Evolutionary conservation across 306 rosid species (phyloP).

Genomic region (Comarum palustre): DNA sequence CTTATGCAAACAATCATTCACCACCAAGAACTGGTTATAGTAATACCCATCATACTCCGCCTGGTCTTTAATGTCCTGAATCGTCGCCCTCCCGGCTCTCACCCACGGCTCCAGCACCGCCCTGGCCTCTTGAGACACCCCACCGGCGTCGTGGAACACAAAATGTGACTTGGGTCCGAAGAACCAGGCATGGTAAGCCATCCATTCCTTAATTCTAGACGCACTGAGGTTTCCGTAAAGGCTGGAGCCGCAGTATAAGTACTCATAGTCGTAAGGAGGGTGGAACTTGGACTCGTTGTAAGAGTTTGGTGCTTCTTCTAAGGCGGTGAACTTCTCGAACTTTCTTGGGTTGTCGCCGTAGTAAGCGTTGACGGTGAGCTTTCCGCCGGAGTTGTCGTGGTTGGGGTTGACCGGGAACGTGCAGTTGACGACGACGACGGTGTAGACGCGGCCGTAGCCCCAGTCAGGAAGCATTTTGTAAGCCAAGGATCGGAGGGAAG

Average conservation of each 20-base stretch:
- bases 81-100: constrained; percentile 30
- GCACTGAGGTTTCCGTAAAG: constrained; percentile 36
- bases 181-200: constrained; percentile 44
- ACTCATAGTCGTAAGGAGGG: constrained; percentile 33
- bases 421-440: constrained; percentile 42
- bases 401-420: constrained; percentile 35
- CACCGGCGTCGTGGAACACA: constrained; percentile 42
- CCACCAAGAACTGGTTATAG: constrained; percentile 42
- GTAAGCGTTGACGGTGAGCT: constrained; percentile 35
- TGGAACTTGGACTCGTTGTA: constrained; percentile 32
- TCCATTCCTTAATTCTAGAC: constrained; percentile 39
- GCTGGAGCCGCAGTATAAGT: constrained; percentile 40
- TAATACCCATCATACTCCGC: constrained; percentile 39
- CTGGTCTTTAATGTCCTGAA: constrained; percentile 38
- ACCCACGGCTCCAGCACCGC: constrained; percentile 43
- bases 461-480: constrained; percentile 42
- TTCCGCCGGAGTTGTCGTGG: constrained; percentile 33
- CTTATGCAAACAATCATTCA: constrained; percentile 40
- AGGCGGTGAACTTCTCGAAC: constrained; percentile 37
- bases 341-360: constrained; percentile 24
- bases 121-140: constrained; percentile 36
- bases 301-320: constrained; percentile 32
- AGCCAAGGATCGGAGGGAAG: constrained; percentile 31
- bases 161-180: constrained; percentile 40
- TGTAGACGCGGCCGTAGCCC: constrained; percentile 48